Evolutionary conservation across 176 grass and related monocot genomes (phyloP).

Genomic region (Neostapfia colusana): DNA sequence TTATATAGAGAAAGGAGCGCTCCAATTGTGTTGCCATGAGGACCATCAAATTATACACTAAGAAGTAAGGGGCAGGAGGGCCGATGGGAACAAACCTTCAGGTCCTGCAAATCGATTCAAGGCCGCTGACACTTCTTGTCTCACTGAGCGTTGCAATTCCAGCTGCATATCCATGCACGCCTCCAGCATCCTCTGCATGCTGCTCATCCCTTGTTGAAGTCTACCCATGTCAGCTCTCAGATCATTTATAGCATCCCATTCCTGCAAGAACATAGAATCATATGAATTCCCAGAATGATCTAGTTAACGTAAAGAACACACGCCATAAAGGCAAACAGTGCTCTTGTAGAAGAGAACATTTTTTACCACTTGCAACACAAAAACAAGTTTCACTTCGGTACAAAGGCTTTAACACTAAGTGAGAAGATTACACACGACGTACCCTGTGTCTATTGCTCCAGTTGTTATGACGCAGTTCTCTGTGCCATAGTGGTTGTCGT

Average conservation of each 20-base stretch:
- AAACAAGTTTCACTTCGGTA: constrained; percentile 3
- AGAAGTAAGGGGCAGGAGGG: background rate
- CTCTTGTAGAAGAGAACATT: background rate
- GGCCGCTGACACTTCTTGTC: constrained; percentile 94
- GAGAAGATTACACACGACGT: constrained; percentile 41
- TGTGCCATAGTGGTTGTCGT: constrained; percentile 70
- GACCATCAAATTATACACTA: constrained; percentile 1
- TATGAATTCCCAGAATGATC: constrained; percentile 6
- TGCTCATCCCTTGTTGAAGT: constrained; percentile 89
- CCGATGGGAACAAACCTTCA: constrained; percentile 48
- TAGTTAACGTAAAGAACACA: background rate
- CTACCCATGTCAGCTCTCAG: constrained; percentile 81
- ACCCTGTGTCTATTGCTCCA: constrained; percentile 64
- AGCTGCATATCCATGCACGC: constrained; percentile 99
- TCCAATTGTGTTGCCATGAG: background rate
- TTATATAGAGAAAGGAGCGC: background rate
- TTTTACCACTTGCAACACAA: constrained; percentile 16
- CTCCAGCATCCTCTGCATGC: constrained; percentile 92
- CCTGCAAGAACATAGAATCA: constrained; percentile 53
- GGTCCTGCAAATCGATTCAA: constrained; percentile 64
- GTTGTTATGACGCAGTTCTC: constrained; percentile 63
- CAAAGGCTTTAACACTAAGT: constrained; percentile 1
- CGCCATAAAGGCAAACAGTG: constrained; percentile 4
- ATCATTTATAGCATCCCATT: constrained; percentile 92
- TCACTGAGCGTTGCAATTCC: constrained; percentile 88